Evolutionary conservation across 108 stramenopile genomes (phyloP), one percentile per base, ranked within the genome.

Genomic region (Heterococcus sp.): DNA sequence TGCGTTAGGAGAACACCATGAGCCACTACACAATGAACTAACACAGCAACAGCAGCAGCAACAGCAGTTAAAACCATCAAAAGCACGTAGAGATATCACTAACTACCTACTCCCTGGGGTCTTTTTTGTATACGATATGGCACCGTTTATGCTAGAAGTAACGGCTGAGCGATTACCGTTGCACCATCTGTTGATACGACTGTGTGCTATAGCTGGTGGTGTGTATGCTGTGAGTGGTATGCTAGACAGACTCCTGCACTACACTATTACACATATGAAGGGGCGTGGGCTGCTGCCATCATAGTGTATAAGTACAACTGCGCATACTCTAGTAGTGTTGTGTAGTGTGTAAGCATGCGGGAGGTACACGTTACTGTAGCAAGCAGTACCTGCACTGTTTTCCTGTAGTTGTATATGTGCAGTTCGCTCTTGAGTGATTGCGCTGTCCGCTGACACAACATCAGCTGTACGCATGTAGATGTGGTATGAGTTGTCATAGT

Each of bases 121-220:
- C 30, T 99, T 97, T 85, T 96, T 97, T 81, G 92, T 99, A 30
- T 99, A 97, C 83, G 96, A 99, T 82, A 91, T 99, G 8, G 94
- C 95, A 40, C 96, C 98, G 0, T 99, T 99, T 88, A 93, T 93
- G 36, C 93, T 99, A 37, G 93, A 96, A 84, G 92, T 96, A 35
- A n/a, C n/a, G n/a, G n/a, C n/a, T n/a, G 14, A 29, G 69, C 1
- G 5, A 92, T 90, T 2, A 1, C 93, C 95, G 0, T 85, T 97
- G 28, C 89, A 91, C 40, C 95, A 97, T 75, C 89, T 98, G 35
- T 68, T 96, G 65, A 93, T 94, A 40, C 90, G 94, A 2, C 75
- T 97, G 4, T 93, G 95, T 88, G 97, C 96, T 3, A 94, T 95
- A 2, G 88, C 95, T 35, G 98, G 98, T 3, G 98, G 98, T 29